Base-by-base conservation (phyloP, 495 filamentous ascomycete genomes). In the Hypoxylon intermedium region DNA sequence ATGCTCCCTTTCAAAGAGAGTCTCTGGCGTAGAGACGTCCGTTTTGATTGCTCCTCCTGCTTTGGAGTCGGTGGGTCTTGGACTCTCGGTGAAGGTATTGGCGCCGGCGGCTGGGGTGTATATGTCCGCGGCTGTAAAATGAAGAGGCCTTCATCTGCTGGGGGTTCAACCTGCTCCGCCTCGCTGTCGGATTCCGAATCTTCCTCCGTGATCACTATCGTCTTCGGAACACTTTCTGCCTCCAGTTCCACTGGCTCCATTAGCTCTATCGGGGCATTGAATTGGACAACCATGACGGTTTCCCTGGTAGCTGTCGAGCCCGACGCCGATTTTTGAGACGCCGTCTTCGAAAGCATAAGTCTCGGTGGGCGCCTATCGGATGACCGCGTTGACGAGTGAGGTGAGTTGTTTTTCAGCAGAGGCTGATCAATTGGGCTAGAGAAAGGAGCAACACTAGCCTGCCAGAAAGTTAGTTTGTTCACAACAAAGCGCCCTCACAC, bases 51-150 rank as follows among this genome's bases (percentile, higher is more conserved):
- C 9, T 67, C 60, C 38, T 72, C 71, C 4, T 49, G 48, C 9
- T 11, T 13, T 15, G 33, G 33, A 13, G 33, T 36, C 7, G 66
- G 56, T 26, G 66, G 46, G 30, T 72, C 63, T 9, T 63, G 48
- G 1, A 75, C 30, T 30, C 68, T 69, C 11, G 77, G 77, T 6
- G 79, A 80, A n/a, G 77, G 77, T 19, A 78, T 60, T 11, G 77
- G 77, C 12, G 73, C 74, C 5, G 80, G 77, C 5, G 77, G 77
- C 26, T 76, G 72, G 0, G 82, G 82, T 6, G 77, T 83, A 60
- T 83, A 84, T 0, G 80, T 83, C 46, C 75, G 74, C 9, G 82
- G 82, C 49, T 82, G 78, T 30, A 84, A 61, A 13, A 83, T 74
- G 56, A 75, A 81, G 11, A 82, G 52, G 0, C 72, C 65, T 9